Base-by-base conservation (phyloP, 208 protist species). In the Angomonas deanei region DNA sequence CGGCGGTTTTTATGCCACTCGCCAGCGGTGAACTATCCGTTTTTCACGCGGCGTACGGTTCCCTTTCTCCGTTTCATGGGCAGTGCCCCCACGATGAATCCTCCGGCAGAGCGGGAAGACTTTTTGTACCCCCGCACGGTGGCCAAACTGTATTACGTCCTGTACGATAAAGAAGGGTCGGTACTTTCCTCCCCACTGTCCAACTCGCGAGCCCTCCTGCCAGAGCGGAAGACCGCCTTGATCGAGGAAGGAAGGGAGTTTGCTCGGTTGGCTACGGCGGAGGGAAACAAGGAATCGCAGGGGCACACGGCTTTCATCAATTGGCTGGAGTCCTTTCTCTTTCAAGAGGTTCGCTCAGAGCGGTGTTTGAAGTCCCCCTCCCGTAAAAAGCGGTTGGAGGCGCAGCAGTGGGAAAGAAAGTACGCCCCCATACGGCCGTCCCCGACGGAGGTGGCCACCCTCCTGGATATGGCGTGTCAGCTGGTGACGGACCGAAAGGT, bases 401-500 rank as follows among this genome's bases (percentile, higher is more conserved):
- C 61, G 1, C 36, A 55, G n/a, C n/a, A 36, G 46, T 19, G 46
- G 52, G 63, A 65, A 15, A 27, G 13, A 10, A 30, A 1, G 3
- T 30, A 31, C n/a, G 19, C 21, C 1, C 32, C 13, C 5, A 34
- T 64, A 21, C 38, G 10, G 6, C 66, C 70, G 23, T 72, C 26
- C 17, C 34, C 17, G 11, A 23, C 26, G 17, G 66, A 64, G 24
- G 57, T 39, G 53, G 74, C 31, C 68, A 64, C 15, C 34, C 56
- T 89, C 26, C 31, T 89, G 19, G 11, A 66, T 6, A 66, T 49
- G 24, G 64, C 53, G 10, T 67, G 68, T 28, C 27, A 32, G 0
- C 68, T 89, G 33, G 73, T 83, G 4, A 72, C 82, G 52, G 46
- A 74, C 46, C 61, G 76, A 0, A 61, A 66, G 19, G 68, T 83